Evolutionary conservation across 495 filamentous ascomycete species (phyloP).

Genomic region (Penicillium maclennaniae): DNA sequence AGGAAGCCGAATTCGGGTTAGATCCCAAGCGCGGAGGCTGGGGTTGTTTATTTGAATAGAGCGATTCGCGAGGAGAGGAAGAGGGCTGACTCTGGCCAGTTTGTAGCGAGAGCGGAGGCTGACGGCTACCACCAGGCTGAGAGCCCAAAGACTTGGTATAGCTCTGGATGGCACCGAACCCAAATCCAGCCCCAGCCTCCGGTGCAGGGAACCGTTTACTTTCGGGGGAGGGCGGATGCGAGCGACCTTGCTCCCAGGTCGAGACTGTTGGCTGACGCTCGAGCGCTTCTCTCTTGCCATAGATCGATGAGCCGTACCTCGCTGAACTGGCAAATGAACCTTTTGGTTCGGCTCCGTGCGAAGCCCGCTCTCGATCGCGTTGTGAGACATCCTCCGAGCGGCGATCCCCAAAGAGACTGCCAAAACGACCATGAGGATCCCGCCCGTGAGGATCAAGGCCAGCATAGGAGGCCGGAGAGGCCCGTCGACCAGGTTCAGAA

Average conservation of each 20-base stretch:
- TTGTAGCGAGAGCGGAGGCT: constrained; percentile 31
- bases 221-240: constrained; percentile 41
- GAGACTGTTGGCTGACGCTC: constrained; percentile 28
- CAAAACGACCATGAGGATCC: constrained; percentile 23
- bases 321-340: constrained; percentile 11
- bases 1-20: constrained; percentile 14
- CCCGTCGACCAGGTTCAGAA: constrained; percentile 22
- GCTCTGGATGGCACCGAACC: constrained; percentile 46
- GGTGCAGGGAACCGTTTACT: constrained; percentile 35
- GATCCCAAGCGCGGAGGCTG: constrained; percentile 30
- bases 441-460: constrained; percentile 28
- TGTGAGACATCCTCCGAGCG: constrained; percentile 37
- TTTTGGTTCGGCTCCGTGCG: constrained; percentile 34
- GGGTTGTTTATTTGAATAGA: constrained; percentile 33
- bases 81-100: constrained; percentile 34
- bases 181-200: constrained; percentile 34
- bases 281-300: constrained; percentile 32
- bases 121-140: constrained; percentile 35
- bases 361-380: constrained; percentile 35
- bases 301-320: constrained; percentile 30
- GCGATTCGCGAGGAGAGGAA: constrained; percentile 33
- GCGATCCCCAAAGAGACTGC: constrained; percentile 40
- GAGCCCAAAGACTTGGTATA: constrained; percentile 47
- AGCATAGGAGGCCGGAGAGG: constrained; percentile 26
- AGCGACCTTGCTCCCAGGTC: constrained; percentile 38